phyloP scores from a whole-genome alignment of 2,329 filamentous ascomycete genomes.

The Cladosporium sp. region DNA sequence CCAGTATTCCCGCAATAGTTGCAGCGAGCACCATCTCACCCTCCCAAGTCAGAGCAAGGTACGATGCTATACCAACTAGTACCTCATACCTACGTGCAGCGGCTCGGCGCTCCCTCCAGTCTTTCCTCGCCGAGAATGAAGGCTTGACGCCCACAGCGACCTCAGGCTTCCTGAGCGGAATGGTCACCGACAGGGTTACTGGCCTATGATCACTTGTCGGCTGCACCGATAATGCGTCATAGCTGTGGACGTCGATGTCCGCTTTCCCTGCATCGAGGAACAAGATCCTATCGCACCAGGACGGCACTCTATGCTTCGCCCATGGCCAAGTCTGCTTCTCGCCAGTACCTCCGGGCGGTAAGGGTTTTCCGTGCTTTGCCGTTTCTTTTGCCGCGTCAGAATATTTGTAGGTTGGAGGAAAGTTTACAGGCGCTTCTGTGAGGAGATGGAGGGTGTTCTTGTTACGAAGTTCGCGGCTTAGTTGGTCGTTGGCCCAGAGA shows the following conservation, averaged over 20 bases:
- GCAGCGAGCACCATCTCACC: constrained; percentile 38
- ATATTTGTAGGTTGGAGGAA: constrained; percentile 95
- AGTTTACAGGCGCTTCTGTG: constrained; percentile 67
- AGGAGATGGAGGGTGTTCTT: constrained; percentile 74
- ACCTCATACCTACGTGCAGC: constrained; percentile 57
- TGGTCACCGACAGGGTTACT: constrained; percentile 66
- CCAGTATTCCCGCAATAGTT: constrained; percentile 28
- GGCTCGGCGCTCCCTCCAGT: constrained; percentile 53
- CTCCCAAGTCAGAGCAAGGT: constrained; percentile 48
- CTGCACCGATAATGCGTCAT: constrained; percentile 72
- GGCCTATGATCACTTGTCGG: constrained; percentile 83
- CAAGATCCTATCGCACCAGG: constrained; percentile 89
- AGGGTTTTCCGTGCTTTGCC: constrained; percentile 24
- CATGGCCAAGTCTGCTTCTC: constrained; percentile 44
- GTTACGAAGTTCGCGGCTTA: constrained; percentile 65
- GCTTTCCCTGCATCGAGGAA: constrained; percentile 50
- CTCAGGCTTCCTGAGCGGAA: constrained; percentile 48
- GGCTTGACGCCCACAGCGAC: constrained; percentile 36
- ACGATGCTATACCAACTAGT: constrained; percentile 54
- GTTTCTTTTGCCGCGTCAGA: constrained; percentile 39
- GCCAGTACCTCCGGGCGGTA: background rate
- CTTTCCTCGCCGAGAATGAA: constrained; percentile 55
- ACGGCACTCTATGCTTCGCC: constrained; percentile 78
- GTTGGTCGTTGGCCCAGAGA: constrained; percentile 73
- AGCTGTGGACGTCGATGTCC: constrained; percentile 61